Base-by-base conservation (phyloP, 2,329 filamentous ascomycete genomes). In the Alternaria novae-zelandiae region DNA sequence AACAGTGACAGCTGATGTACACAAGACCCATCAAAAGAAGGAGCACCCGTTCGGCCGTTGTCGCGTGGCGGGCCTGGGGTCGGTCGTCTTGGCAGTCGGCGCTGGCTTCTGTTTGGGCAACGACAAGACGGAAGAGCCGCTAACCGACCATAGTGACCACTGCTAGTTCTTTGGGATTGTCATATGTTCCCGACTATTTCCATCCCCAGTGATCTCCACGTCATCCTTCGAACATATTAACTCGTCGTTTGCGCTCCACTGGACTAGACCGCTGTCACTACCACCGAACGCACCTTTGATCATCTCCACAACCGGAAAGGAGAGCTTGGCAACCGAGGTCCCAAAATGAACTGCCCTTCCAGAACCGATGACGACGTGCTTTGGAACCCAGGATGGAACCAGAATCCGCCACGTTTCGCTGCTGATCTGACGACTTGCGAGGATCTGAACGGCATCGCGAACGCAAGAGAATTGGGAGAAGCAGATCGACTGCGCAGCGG, bases 321-420 rank as follows among this genome's bases (percentile, higher is more conserved):
- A 32, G 46, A 41, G 23, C 46, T 58, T 41, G 46, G 30, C 26
- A 45, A 25, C 41, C 41, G 41, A 50, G 28, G 49, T 36, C 25
- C 10, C 59, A 65, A 36, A n/a, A 77, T 77, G 74, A 77, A 76
- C 44, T 76, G 74, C 58, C 74, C 74, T 23, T 76, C 74, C 23
- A 73, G 68, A 44, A 75, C 63, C 26, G 70, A 76, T 56, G 71
- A 76, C 6, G 69, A 74, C 36, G 44, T 72, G 41, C 59, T 74
- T 17, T 62, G 70, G 26, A 68, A 74, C 47, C 74, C 74, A 6
- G 71, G 64, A 57, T 77, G 73, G 73, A 77, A 77, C 36, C 74
- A 77, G 50, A 75, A 66, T 32, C 74, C 74, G 25, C 74, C 74
- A 32, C 65, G 59, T 45, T 74, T 76, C 59, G 73, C 74, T 21